These are phyloP conservation scores for Sarocladiaceae sp. DNA, from an alignment of 2,329 filamentous ascomycete species.

Conservation along the genomic window DNA sequence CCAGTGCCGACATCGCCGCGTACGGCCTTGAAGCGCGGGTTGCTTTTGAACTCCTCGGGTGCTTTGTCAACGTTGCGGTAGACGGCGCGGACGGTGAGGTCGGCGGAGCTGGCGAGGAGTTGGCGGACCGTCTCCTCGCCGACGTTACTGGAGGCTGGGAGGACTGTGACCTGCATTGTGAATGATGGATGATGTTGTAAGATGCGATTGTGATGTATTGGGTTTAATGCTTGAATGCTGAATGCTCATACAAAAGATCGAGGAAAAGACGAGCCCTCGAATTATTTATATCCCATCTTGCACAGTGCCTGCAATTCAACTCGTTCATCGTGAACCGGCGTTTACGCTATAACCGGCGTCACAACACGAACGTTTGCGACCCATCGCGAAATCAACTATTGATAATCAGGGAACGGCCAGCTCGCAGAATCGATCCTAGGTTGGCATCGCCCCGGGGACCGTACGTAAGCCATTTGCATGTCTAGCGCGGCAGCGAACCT, in stretches of 20 bases:
- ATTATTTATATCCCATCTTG: too few relatives aligned
- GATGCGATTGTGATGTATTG: not conserved
- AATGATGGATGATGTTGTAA: not conserved
- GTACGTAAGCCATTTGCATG: not conserved
- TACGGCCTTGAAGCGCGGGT: conserved; percentile 22
- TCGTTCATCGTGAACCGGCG: too few relatives aligned
- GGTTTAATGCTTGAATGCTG: not conserved
- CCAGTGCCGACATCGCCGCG: conserved; percentile 24
- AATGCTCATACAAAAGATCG: not conserved
- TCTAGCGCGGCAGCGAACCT: not conserved
- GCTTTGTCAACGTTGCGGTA: conserved; percentile 24
- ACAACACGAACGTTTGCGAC: too few relatives aligned
- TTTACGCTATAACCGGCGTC: too few relatives aligned
- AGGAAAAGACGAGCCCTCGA: too few relatives aligned
- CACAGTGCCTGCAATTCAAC: too few relatives aligned
- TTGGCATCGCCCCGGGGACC: not conserved
- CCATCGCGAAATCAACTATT: too few relatives aligned
- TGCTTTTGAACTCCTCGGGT: conserved; percentile 20
- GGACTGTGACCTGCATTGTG: conserved; percentile 26
- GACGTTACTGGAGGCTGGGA: conserved; percentile 27
- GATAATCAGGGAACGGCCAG: not conserved
- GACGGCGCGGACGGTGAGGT: conserved; percentile 20
- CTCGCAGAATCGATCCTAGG: not conserved
- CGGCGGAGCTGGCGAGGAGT: conserved; percentile 17
- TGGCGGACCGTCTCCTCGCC: conserved; percentile 22